Evolutionary conservation across 106 monocot genomes (phyloP).

Genomic region (Iris macrosiphon): DNA sequence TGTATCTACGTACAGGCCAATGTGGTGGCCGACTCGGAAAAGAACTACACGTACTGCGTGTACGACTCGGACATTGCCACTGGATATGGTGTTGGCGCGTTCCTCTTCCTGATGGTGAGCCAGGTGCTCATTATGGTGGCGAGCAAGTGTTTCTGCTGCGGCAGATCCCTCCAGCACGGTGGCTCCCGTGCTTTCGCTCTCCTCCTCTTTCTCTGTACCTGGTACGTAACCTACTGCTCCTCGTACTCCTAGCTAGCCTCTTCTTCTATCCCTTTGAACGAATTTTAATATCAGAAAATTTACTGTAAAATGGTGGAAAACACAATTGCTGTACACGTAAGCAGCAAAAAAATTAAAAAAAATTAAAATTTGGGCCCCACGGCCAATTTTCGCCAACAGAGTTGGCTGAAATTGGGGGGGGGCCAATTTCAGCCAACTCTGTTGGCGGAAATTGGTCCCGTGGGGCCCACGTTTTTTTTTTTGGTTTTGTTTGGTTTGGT

Average conservation of each 20-base stretch:
- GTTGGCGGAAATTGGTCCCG: no score
- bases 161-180: slow-evolving; percentile 8
- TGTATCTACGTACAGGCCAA: slow-evolving; percentile 2
- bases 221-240: not conserved
- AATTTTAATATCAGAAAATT: not conserved
- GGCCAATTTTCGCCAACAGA: no score
- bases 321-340: no score
- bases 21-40: not conserved
- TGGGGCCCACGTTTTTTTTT: no score
- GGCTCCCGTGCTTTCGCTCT: slow-evolving; percentile 5
- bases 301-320: no score
- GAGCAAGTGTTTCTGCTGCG: slow-evolving; percentile 33
- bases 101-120: slow-evolving; percentile 13
- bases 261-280: not conserved
- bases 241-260: not conserved
- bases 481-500: no score
- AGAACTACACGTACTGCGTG: slow-evolving; percentile 16
- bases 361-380: no score
- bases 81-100: slow-evolving; percentile 12
- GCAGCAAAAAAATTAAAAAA: no score
- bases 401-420: no score
- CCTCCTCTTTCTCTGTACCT: slow-evolving; percentile 19
- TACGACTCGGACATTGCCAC: slow-evolving; percentile 20
- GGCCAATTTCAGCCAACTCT: no score
- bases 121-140: slow-evolving; percentile 17